Evolutionary conservation across 1,139 yeast species (phyloP).

Genomic region (Candida gigantensis): DNA sequence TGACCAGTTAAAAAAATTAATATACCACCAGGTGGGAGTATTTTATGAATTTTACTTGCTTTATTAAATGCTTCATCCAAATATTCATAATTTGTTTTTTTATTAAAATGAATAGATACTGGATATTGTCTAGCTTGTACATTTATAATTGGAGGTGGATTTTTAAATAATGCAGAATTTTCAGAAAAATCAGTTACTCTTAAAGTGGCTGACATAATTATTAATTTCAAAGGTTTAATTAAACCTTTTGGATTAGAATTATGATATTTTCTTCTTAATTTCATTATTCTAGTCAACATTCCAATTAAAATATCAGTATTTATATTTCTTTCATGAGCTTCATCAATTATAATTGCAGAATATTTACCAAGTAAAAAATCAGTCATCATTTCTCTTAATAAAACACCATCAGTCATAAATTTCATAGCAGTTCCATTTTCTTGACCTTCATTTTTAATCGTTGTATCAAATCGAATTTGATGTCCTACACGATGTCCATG

Average conservation of each 20-base stretch:
- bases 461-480: conserved; percentile 88
- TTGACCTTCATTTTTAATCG: conserved; percentile 54
- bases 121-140: conserved; percentile 97
- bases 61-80: conserved; percentile 85
- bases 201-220: conserved; percentile 93
- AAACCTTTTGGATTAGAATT: conserved; percentile 44
- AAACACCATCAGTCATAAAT: conserved; percentile 98
- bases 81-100: conserved; percentile 75
- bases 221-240: conserved; percentile 66
- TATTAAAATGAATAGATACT: conserved; percentile 87
- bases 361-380: conserved; percentile 81
- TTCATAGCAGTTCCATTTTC: conserved; percentile 70
- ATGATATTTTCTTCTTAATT: conserved; percentile 63
- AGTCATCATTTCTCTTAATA: conserved; percentile 86
- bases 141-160: conserved; percentile 84
- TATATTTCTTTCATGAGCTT: conserved; percentile 95
- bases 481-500: conserved; percentile 79
- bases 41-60: conserved; percentile 81
- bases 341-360: conserved; percentile 88
- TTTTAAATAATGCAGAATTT: conserved; percentile 65
- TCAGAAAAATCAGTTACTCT: conserved; percentile 92
- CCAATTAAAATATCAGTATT: conserved; percentile 96
- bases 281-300: conserved; percentile 84
- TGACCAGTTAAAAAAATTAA: conserved; percentile 92
- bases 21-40: conserved; percentile 92